Conservation (phyloP, 345 rosid genomes). For the Turritis glabra region DNA sequence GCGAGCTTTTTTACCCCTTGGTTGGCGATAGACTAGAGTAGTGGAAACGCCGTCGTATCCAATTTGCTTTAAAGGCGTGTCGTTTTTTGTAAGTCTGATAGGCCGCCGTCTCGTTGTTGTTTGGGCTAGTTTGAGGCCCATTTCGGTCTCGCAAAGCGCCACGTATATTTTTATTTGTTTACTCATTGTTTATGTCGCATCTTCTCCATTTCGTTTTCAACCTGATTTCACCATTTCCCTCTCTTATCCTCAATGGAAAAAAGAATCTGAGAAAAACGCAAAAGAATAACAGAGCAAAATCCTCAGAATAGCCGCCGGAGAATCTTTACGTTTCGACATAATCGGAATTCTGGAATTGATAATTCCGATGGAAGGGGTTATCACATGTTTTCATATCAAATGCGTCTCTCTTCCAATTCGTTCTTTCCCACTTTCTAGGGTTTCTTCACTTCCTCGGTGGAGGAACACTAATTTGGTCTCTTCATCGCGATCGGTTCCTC, state of each 20-base stretch:
- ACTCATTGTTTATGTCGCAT: constrained; percentile 10
- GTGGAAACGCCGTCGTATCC: not conserved
- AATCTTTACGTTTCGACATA: constrained; percentile 4
- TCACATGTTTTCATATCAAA: constrained; percentile 45
- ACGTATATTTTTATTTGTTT: not conserved
- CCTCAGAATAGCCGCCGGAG: constrained; percentile 38
- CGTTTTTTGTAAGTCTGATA: not conserved
- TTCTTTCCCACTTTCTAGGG: constrained; percentile 39
- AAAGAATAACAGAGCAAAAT: constrained; percentile 2
- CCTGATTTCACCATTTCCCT: constrained; percentile 44
- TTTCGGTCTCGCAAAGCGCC: not conserved
- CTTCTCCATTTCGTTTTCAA: constrained; percentile 38
- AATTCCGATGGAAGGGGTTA: constrained; percentile 40
- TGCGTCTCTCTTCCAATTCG: constrained; percentile 51
- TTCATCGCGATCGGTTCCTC: constrained; percentile 39
- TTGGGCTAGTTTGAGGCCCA: constrained; percentile 28
- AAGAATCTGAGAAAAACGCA: constrained; percentile 13
- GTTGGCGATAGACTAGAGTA: not conserved
- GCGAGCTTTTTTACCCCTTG: not conserved
- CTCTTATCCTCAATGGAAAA: constrained; percentile 37
- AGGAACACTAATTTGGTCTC: constrained; percentile 35
- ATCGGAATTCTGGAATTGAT: not conserved
- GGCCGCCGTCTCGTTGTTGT: not conserved
- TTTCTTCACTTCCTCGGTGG: constrained; percentile 36
- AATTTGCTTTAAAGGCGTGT: not conserved